These are phyloP conservation scores for Amphicarpaea edgeworthii DNA, from an alignment of 306 rosid species.

Conservation along the genomic window DNA sequence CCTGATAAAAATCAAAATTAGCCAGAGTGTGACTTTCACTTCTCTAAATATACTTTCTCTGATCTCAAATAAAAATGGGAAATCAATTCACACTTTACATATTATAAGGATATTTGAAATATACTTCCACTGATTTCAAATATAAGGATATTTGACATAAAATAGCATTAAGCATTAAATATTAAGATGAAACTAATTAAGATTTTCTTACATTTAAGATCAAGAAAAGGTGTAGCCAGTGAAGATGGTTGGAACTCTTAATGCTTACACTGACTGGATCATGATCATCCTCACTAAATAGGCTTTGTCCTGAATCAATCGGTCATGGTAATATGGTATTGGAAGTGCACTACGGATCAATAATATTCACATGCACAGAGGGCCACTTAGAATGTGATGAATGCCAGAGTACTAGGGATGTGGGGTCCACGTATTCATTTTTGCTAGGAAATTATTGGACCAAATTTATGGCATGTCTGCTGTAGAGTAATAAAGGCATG, in stretches of 20 bases:
- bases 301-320: neutral
- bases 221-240: no score
- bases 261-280: neutral
- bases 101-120: no score
- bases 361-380: constrained; percentile 36
- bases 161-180: no score
- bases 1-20: no score
- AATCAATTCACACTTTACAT: no score
- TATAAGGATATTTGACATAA: no score
- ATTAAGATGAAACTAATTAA: no score
- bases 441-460: constrained; percentile 39
- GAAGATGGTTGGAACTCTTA: constrained; percentile 8
- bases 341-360: neutral
- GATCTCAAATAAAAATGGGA: no score
- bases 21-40: no score
- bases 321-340: constrained; percentile 2
- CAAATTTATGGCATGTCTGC: constrained; percentile 38
- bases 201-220: no score
- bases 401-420: constrained; percentile 39
- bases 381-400: constrained; percentile 31
- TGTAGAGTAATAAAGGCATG: constrained; percentile 13
- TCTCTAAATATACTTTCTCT: no score
- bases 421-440: constrained; percentile 32
- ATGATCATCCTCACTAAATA: neutral
- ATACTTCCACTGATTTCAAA: no score